Conservation (phyloP, 2,329 filamentous ascomycete genomes). For the Zalaria sp. region DNA sequence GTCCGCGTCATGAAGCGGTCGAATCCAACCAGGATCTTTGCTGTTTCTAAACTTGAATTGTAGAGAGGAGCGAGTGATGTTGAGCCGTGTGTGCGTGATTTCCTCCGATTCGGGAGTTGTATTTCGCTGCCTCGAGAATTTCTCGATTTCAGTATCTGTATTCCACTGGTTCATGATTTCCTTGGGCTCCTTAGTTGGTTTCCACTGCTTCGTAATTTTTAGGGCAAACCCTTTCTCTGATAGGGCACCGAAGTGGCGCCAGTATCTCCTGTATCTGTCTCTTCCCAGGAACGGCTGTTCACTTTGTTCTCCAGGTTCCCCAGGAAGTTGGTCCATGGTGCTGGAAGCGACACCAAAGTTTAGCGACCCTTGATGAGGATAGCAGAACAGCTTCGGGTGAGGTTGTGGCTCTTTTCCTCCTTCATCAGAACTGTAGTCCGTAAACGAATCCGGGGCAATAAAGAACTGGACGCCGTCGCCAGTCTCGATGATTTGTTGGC, state of each 20-base stretch:
- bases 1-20: no score
- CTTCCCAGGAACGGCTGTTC: not conserved
- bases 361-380: conserved; percentile 2
- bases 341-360: conserved; percentile 30
- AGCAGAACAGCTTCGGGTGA: conserved; percentile 18
- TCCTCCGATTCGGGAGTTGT: no score
- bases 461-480: conserved; percentile 58
- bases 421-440: conserved; percentile 4
- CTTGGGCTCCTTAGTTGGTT: no score
- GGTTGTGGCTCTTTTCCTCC: conserved; percentile 1
- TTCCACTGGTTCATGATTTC: no score
- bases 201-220: not conserved
- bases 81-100: no score
- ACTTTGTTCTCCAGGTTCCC: conserved; percentile 6
- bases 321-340: conserved; percentile 22
- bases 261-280: conserved; percentile 5
- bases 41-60: no score
- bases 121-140: no score
- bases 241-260: conserved; percentile 45
- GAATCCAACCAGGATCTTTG: no score
- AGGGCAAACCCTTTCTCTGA: conserved; percentile 45
- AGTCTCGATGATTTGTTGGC: conserved; percentile 36
- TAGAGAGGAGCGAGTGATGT: no score
- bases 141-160: no score
- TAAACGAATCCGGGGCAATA: conserved; percentile 22